Evolutionary conservation across 805 yeast species (phyloP).

Genomic region (Teunomyces gatunensis): DNA sequence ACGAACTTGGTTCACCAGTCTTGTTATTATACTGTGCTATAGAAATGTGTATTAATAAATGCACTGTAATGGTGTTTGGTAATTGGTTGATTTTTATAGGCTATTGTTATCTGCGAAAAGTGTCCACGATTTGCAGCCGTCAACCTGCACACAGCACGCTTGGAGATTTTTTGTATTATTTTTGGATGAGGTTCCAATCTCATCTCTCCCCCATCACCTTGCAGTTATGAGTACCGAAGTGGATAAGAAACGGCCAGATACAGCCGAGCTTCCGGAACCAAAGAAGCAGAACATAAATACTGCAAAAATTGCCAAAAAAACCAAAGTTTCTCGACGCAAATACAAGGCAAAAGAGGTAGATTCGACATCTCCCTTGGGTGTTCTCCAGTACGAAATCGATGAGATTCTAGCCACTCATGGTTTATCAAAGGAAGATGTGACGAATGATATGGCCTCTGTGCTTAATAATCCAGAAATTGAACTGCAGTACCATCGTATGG

Average conservation of each 20-base stretch:
- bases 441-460: conserved; percentile 63
- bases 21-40: neutral
- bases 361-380: conserved; percentile 78
- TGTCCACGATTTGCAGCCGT: neutral
- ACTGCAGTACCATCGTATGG: conserved; percentile 55
- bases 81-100: neutral
- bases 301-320: conserved; percentile 14
- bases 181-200: neutral
- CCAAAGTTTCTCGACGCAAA: conserved; percentile 40
- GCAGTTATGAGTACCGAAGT: conserved; percentile 6
- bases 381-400: conserved; percentile 69
- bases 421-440: conserved; percentile 46
- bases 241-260: conserved; percentile 10
- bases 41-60: neutral
- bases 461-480: conserved; percentile 56
- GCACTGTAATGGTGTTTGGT: neutral
- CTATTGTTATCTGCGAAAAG: neutral
- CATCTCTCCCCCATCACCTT: neutral
- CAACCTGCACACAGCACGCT: neutral
- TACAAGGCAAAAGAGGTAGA: conserved; percentile 66
- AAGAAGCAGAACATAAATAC: conserved; percentile 6
- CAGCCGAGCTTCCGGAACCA: conserved; percentile 5
- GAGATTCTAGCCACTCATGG: conserved; percentile 46
- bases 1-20: too few relatives aligned
- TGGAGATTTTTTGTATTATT: neutral